Conservation (phyloP, 2,329 filamentous ascomycete genomes). For the Xylaria arbuscula region DNA sequence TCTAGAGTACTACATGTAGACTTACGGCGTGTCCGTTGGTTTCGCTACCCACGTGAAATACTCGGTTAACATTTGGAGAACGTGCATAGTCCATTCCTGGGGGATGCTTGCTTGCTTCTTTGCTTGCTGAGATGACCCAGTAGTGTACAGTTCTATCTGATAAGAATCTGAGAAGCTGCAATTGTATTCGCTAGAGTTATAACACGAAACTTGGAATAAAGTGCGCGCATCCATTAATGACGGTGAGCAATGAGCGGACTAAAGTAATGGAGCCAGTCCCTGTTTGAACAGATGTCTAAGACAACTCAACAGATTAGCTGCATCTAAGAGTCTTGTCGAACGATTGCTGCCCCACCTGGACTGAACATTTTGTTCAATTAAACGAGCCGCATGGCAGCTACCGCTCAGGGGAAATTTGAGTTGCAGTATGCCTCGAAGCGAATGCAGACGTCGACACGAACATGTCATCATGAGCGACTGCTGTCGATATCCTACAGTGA, state of each 20-base stretch:
- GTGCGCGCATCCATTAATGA: background rate
- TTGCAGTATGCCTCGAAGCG: slow-evolving; percentile 11
- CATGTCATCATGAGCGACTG: background rate
- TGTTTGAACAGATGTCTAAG: background rate
- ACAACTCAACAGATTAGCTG: slow-evolving; percentile 6
- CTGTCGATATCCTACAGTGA: background rate
- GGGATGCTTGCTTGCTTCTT: background rate
- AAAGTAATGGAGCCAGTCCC: background rate
- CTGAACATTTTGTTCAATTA: slow-evolving; percentile 13
- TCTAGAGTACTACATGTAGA: slow-evolving; percentile 9
- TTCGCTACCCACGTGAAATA: slow-evolving; percentile 35
- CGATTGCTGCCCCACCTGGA: slow-evolving; percentile 12
- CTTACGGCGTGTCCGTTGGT: slow-evolving; percentile 10
- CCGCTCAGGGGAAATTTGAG: background rate
- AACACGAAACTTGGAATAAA: slow-evolving; percentile 17
- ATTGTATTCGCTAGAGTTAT: slow-evolving; percentile 5
- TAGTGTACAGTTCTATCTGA: slow-evolving; percentile 21
- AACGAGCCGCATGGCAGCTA: slow-evolving; percentile 7
- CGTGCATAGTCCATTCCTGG: slow-evolving; percentile 28
- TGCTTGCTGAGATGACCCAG: slow-evolving; percentile 19
- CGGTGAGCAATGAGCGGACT: background rate
- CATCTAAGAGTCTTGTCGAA: slow-evolving; percentile 10
- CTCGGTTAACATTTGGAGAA: slow-evolving; percentile 34
- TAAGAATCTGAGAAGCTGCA: slow-evolving; percentile 2
- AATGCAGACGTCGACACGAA: slow-evolving; percentile 10